phyloP scores from a whole-genome alignment of 2,329 filamentous ascomycete species.

The Cladobotryum mycophilum region DNA sequence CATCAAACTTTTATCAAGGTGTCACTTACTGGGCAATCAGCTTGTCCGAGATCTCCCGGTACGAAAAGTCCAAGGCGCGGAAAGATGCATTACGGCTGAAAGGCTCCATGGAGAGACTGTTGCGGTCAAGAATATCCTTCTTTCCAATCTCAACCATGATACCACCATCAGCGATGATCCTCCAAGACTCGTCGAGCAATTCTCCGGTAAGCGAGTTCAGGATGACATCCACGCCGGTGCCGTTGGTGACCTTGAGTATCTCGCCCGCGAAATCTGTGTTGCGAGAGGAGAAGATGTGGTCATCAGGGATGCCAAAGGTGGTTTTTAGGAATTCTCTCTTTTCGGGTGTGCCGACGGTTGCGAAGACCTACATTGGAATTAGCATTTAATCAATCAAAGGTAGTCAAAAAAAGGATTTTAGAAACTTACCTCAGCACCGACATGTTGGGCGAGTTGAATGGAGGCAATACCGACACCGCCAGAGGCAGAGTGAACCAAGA shows the following conservation, averaged over 20 bases:
- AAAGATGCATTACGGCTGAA: conserved; percentile 1
- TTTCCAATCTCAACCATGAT: conserved; percentile 26
- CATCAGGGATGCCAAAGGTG: conserved; percentile 22
- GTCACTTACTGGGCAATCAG: not conserved
- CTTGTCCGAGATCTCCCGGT: conserved; percentile 7
- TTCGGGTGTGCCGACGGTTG: conserved; percentile 26
- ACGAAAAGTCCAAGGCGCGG: conserved; percentile 6
- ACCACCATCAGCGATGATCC: conserved; percentile 16
- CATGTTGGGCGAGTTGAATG: conserved; percentile 18
- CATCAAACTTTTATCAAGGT: no score
- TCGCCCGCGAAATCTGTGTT: conserved; percentile 22
- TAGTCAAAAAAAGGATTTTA: conserved; percentile 7
- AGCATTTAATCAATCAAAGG: conserved; percentile 26
- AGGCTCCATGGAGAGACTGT: conserved; percentile 1
- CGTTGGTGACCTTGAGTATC: conserved; percentile 19
- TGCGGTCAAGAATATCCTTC: conserved; percentile 23
- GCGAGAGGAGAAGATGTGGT: conserved; percentile 30
- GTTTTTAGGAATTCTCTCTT: conserved; percentile 23
- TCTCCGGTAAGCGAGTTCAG: conserved; percentile 26
- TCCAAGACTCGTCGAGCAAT: conserved; percentile 24
- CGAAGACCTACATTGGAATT: conserved; percentile 28
- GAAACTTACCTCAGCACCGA: conserved; percentile 21
- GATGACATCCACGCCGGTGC: conserved; percentile 26
- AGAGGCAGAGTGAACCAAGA: conserved; percentile 33
- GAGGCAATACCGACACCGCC: conserved; percentile 29